Conservation (phyloP, 1,139 yeast species). For the Ogataea hybrid region DNA sequence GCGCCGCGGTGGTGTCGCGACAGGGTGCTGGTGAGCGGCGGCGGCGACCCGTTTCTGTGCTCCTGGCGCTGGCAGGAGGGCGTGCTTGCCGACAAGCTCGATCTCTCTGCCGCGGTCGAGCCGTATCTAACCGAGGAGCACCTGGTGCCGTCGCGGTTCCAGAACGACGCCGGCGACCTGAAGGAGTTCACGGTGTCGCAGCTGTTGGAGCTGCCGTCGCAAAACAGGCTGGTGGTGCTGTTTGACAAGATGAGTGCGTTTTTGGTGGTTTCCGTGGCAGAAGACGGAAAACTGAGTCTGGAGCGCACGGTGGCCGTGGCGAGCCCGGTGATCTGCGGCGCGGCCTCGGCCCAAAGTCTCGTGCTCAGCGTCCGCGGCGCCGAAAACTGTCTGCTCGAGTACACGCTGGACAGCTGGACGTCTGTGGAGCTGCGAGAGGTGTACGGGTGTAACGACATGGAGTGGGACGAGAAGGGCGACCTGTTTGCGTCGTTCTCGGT, state of each 20-base stretch:
- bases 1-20: slow-evolving; percentile 49
- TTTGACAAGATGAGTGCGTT: slow-evolving; percentile 27
- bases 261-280: slow-evolving; percentile 24
- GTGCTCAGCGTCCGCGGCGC: slow-evolving; percentile 33
- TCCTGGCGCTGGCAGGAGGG: slow-evolving; percentile 61
- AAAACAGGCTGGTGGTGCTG: slow-evolving; percentile 26
- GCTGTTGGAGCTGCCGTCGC: slow-evolving; percentile 34
- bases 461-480: slow-evolving; percentile 37
- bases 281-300: slow-evolving; percentile 32
- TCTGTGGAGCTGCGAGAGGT: slow-evolving; percentile 21
- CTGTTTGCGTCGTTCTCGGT: slow-evolving; percentile 64
- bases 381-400: slow-evolving; percentile 40
- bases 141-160: slow-evolving; percentile 65
- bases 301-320: slow-evolving; percentile 32
- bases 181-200: slow-evolving; percentile 56
- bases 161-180: slow-evolving; percentile 46
- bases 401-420: slow-evolving; percentile 39
- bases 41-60: slow-evolving; percentile 81
- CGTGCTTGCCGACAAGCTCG: slow-evolving; percentile 43
- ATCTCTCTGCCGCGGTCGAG: slow-evolving; percentile 47
- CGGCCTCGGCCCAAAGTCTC: slow-evolving; percentile 21
- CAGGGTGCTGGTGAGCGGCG: slow-evolving; percentile 66
- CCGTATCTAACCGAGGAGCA: slow-evolving; percentile 56
- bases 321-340: slow-evolving; percentile 23
- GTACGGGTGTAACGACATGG: slow-evolving; percentile 22